Conservation (phyloP, 2,329 filamentous ascomycete genomes). For the Alternaria sp. region DNA sequence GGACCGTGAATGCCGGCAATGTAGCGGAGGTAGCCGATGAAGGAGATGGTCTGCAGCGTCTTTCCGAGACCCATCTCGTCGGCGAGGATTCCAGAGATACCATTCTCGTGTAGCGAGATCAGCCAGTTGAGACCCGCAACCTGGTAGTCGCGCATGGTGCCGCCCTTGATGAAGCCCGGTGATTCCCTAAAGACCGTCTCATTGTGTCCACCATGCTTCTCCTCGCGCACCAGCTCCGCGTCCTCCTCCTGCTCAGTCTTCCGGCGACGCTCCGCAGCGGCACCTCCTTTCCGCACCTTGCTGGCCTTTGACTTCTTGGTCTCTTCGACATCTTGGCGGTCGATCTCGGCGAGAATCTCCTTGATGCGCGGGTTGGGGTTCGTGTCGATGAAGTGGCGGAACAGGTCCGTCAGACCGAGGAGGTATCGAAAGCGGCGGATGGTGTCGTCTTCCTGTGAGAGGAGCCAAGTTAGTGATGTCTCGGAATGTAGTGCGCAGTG, state of each 20-base stretch:
- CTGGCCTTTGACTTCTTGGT: constrained; percentile 74
- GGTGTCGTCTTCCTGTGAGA: constrained; percentile 82
- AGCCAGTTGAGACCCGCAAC: constrained; percentile 96
- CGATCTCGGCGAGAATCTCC: constrained; percentile 92
- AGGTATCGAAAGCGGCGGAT: constrained; percentile 94
- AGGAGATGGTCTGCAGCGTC: constrained; percentile 95
- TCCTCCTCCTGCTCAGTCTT: constrained; percentile 98
- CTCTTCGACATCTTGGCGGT: constrained; percentile 83
- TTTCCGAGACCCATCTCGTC: constrained; percentile 99
- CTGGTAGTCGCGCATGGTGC: constrained; percentile 95
- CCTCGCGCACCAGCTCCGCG: constrained; percentile 83
- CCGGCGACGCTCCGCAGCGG: constrained; percentile 76
- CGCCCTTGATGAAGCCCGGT: constrained; percentile 81
- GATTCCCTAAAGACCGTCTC: constrained; percentile 89
- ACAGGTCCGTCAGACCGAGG: constrained; percentile 91
- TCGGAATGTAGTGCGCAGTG: neutral
- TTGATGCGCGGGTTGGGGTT: constrained; percentile 95
- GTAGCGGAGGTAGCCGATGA: constrained; percentile 92
- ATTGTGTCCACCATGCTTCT: constrained; percentile 83
- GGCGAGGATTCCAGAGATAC: constrained; percentile 95
- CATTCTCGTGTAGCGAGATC: constrained; percentile 96
- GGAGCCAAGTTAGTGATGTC: constrained; percentile 14
- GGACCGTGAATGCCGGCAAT: constrained; percentile 88
- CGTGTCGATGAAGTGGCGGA: constrained; percentile 98
- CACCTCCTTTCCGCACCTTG: constrained; percentile 81